These are phyloP conservation scores for Epithemia pelagica DNA, from an alignment of 108 stramenopile genomes.

Conservation along the genomic window DNA sequence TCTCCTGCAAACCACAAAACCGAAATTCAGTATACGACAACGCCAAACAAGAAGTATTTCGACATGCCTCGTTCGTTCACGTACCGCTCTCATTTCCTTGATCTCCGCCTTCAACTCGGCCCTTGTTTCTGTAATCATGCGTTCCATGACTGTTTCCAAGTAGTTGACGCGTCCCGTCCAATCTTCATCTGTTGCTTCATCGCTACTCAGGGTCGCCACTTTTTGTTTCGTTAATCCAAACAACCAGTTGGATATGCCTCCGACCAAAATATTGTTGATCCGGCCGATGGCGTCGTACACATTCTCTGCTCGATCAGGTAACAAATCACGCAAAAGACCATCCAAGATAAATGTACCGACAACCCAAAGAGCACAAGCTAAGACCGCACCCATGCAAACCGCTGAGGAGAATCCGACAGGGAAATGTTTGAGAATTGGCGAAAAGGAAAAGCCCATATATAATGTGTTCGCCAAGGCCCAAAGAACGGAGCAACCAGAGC, in stretches of 20 bases:
- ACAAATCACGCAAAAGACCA: background rate
- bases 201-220: background rate
- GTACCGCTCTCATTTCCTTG: background rate
- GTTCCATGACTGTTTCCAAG: background rate
- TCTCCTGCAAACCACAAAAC: background rate
- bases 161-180: constrained; percentile 4
- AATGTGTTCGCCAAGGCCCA: background rate
- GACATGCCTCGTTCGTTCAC: background rate
- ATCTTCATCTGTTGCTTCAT: constrained; percentile 2
- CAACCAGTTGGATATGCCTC: background rate
- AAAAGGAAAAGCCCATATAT: background rate
- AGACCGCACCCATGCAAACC: background rate
- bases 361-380: background rate
- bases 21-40: background rate
- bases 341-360: background rate
- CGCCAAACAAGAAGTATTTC: background rate
- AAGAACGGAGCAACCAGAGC: background rate
- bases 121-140: background rate
- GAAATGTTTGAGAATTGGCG: background rate
- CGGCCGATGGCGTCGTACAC: background rate
- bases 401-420: too few relatives aligned
- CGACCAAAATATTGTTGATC: background rate
- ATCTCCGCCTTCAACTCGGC: background rate
- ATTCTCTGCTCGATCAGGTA: constrained; percentile 1
- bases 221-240: background rate